Conservation (phyloP, 768 basidiomycete genomes). For the Pilatotrama ljubarskyi region DNA sequence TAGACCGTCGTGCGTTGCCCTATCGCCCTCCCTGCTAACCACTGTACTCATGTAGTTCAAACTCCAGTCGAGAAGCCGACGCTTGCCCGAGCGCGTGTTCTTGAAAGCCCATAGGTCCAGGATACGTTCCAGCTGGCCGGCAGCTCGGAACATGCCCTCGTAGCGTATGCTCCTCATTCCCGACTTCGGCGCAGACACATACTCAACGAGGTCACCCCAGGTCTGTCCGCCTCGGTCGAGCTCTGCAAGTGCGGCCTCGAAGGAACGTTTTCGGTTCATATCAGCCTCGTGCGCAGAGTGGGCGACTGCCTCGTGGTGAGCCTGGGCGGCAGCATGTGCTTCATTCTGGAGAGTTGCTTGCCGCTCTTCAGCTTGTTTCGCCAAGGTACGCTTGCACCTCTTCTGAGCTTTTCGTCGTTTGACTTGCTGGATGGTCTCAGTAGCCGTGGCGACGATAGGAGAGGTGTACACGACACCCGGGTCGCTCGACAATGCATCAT, state of each 20-base stretch:
- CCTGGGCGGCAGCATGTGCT: neutral
- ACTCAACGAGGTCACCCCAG: neutral
- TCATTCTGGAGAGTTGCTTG: neutral
- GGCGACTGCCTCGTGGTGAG: neutral
- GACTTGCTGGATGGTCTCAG: neutral
- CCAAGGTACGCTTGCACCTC: neutral
- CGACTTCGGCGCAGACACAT: neutral
- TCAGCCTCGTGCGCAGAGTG: neutral
- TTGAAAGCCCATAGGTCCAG: neutral
- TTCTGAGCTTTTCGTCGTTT: neutral
- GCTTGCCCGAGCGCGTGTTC: neutral
- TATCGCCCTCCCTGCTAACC: neutral
- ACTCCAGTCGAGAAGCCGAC: neutral
- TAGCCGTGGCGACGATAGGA: neutral
- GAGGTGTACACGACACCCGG: neutral
- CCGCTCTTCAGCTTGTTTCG: neutral
- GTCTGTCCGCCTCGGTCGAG: neutral
- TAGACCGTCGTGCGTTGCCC: neutral
- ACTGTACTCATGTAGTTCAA: neutral
- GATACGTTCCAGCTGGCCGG: neutral
- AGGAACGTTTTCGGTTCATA: too few species aligned
- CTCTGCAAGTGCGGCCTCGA: neutral
- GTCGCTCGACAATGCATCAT: too few species aligned
- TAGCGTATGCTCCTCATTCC: neutral
- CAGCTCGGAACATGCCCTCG: neutral